Percentiles rank a stretch among this genome's conserved stretches.
phyloP scores from a whole-genome alignment of 768 basidiomycete genomes.

The Boletus rubescentipes region DNA sequence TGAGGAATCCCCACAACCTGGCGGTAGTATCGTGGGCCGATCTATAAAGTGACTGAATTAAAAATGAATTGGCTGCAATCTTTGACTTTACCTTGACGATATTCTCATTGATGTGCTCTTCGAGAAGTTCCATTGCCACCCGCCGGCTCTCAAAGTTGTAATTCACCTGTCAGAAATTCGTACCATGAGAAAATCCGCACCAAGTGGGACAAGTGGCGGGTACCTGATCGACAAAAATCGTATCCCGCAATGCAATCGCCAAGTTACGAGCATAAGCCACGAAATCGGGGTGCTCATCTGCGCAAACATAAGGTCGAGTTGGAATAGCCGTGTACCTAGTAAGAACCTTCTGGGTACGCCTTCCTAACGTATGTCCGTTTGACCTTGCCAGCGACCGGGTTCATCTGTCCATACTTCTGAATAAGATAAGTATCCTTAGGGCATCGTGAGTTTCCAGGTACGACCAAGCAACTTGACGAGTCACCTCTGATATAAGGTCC shows the following conservation, averaged over 20 bases:
- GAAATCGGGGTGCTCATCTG: constrained; percentile 80
- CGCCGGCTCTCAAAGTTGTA: constrained; percentile 52
- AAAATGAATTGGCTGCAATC: neutral
- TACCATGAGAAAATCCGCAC: neutral
- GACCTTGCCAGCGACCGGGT: constrained; percentile 52
- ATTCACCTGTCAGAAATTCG: constrained; percentile 39
- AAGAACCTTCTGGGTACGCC: constrained; percentile 65
- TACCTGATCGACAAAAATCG: constrained; percentile 87
- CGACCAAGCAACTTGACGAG: neutral
- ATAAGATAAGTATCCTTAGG: constrained; percentile 69
- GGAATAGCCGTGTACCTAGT: neutral
- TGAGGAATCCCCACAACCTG: constrained; percentile 97
- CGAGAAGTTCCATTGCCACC: constrained; percentile 69
- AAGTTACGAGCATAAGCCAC: constrained; percentile 65
- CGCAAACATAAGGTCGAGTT: neutral
- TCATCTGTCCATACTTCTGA: constrained; percentile 68
- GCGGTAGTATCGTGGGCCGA: constrained; percentile 75
- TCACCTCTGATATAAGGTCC: constrained; percentile 70
- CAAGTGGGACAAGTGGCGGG: neutral
- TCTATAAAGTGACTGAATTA: constrained; percentile 43
- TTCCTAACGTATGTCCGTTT: constrained; percentile 56
- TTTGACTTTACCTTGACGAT: constrained; percentile 70
- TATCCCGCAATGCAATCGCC: constrained; percentile 64
- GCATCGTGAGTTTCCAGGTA: neutral
- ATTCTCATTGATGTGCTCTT: constrained; percentile 90